Conservation (phyloP, 2,329 filamentous ascomycete species). For the Periglandula ipomoeae region DNA sequence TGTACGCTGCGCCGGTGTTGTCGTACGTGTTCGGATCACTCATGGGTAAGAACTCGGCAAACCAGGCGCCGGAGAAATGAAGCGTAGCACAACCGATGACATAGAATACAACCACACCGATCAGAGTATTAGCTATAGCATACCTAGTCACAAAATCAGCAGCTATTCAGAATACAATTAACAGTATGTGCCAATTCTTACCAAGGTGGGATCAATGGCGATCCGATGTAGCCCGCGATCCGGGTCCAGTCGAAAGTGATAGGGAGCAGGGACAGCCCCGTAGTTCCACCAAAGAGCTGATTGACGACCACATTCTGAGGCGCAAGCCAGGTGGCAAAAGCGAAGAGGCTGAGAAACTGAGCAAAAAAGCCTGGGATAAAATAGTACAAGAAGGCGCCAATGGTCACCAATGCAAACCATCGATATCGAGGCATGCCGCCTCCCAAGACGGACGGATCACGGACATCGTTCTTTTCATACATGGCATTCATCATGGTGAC, state of each 20-base stretch:
- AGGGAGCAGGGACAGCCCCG: slow-evolving; percentile 58
- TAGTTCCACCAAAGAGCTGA: slow-evolving; percentile 62
- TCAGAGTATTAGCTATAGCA: slow-evolving; percentile 63
- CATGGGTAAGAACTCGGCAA: slow-evolving; percentile 55
- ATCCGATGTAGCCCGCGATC: slow-evolving; percentile 57
- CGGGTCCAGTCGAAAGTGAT: slow-evolving; percentile 74
- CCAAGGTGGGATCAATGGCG: slow-evolving; percentile 62
- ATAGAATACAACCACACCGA: slow-evolving; percentile 58
- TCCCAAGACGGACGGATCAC: slow-evolving; percentile 45
- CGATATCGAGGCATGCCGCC: slow-evolving; percentile 57
- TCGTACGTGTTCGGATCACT: slow-evolving; percentile 63
- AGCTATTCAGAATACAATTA: no score
- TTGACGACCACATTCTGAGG: slow-evolving; percentile 61
- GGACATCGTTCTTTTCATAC: slow-evolving; percentile 49
- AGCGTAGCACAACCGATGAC: slow-evolving; percentile 49
- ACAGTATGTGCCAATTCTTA: slow-evolving; percentile 22
- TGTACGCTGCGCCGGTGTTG: slow-evolving; percentile 56
- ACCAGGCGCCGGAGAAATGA: slow-evolving; percentile 60
- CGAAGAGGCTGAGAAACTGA: slow-evolving; percentile 61
- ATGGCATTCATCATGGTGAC: slow-evolving; percentile 63
- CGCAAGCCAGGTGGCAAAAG: slow-evolving; percentile 62
- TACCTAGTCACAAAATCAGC: slow-evolving; percentile 34
- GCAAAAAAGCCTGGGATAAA: slow-evolving; percentile 62
- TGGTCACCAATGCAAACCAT: slow-evolving; percentile 52
- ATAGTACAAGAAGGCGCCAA: slow-evolving; percentile 53